These are phyloP conservation scores for Trichoderma harzianum DNA, from an alignment of 2,329 filamentous ascomycete species.

Conservation along the genomic window DNA sequence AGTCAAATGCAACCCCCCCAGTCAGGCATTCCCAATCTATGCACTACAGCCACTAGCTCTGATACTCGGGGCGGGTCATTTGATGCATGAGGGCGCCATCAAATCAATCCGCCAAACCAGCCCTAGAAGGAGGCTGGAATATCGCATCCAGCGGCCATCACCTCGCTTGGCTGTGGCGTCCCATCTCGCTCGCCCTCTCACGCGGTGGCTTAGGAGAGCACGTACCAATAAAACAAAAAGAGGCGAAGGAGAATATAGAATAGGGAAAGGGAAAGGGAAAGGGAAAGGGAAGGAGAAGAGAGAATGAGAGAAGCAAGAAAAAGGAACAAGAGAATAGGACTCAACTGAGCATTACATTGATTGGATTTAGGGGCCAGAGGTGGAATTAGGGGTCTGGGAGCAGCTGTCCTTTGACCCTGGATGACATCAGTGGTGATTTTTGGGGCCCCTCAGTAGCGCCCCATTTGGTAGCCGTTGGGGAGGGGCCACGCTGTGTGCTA, in stretches of 20 bases:
- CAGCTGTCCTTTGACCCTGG: neutral
- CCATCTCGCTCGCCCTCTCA: conserved; percentile 4
- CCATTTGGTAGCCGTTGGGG: neutral
- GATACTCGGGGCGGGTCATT: conserved; percentile 14
- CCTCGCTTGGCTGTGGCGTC: neutral
- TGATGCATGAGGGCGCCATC: conserved; percentile 13
- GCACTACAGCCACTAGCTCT: conserved; percentile 16
- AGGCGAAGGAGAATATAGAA: neutral
- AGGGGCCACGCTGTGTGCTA: neutral
- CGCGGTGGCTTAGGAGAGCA: conserved; percentile 2
- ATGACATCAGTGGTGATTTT: conserved; percentile 21
- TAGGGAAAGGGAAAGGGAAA: neutral
- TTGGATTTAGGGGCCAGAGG: neutral
- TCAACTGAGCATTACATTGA: neutral
- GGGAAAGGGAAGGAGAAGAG: neutral
- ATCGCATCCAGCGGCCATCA: neutral
- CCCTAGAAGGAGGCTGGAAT: neutral
- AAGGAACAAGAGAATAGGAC: neutral
- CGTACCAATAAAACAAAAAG: neutral
- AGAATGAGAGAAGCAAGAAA: neutral
- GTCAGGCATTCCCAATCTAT: conserved; percentile 7
- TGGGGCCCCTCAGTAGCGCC: neutral
- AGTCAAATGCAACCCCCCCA: conserved; percentile 3
- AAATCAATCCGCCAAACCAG: neutral
- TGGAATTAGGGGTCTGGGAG: conserved; percentile 7